Conservation (phyloP, 805 yeast genomes). For the Wickerhamiella australiensis region DNA sequence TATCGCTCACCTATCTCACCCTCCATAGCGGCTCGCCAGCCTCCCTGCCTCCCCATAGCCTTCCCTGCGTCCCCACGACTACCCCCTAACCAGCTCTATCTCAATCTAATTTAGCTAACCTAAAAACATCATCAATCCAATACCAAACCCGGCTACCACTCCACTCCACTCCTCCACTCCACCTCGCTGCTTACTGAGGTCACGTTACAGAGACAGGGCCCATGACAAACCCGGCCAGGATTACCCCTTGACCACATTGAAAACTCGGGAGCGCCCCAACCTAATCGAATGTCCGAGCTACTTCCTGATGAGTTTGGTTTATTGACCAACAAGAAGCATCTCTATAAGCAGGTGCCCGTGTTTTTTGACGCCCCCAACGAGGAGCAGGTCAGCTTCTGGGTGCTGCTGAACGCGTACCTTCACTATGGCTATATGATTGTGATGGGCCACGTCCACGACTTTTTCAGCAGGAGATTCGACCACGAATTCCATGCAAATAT, state of each 20-base stretch:
- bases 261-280: not conserved
- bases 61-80: no score
- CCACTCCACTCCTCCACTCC: no score
- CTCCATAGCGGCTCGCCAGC: not conserved
- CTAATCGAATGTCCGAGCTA: not conserved
- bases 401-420: slow-evolving; percentile 70
- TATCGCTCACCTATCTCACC: not conserved
- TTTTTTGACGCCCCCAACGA: slow-evolving; percentile 35
- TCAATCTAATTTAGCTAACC: no score
- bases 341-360: slow-evolving; percentile 47
- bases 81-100: no score
- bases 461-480: slow-evolving; percentile 62
- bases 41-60: no score
- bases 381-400: slow-evolving; percentile 74
- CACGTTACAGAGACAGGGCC: not conserved
- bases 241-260: not conserved
- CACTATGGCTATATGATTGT: slow-evolving; percentile 74
- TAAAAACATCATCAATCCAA: no score
- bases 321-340: slow-evolving; percentile 49
- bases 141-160: no score
- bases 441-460: slow-evolving; percentile 85
- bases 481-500: slow-evolving; percentile 55
- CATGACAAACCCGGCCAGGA: not conserved
- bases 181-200: not conserved
- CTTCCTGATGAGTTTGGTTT: slow-evolving; percentile 53